Evolutionary conservation across 2,329 filamentous ascomycete genomes (phyloP).

Genomic region (Colletotrichum noveboracense): DNA sequence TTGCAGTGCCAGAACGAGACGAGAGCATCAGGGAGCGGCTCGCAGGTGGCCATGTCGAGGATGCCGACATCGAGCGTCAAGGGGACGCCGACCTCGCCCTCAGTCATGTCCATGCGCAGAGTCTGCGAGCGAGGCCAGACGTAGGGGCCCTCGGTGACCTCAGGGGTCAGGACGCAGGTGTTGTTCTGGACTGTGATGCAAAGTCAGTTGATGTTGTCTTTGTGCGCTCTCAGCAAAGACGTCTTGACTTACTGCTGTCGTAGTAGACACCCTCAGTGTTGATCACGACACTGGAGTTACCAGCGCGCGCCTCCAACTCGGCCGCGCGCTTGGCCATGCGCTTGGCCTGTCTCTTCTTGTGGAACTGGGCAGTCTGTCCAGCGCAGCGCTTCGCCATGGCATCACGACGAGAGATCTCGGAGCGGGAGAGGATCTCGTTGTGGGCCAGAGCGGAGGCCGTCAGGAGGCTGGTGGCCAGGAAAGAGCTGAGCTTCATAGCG

Average conservation of each 20-base stretch:
- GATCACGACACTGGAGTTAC: background rate
- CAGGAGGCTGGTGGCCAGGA: background rate
- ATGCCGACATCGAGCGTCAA: constrained; percentile 35
- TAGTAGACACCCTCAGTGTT: constrained; percentile 4
- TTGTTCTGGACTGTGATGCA: constrained; percentile 26
- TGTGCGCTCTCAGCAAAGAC: fast-evolving
- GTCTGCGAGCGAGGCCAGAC: constrained; percentile 43
- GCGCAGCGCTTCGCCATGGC: background rate
- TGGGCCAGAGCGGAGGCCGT: constrained; percentile 38
- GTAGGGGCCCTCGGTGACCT: constrained; percentile 27
- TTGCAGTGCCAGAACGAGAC: constrained; percentile 15
- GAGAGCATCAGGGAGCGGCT: constrained; percentile 1
- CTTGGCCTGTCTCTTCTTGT: background rate
- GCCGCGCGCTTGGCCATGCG: background rate
- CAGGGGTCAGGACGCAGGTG: constrained; percentile 2
- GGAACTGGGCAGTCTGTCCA: background rate
- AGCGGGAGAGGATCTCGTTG: constrained; percentile 28
- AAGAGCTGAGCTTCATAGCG: background rate
- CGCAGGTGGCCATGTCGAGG: constrained; percentile 26
- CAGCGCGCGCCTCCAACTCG: background rate
- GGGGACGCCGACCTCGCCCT: constrained; percentile 44
- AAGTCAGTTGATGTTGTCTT: background rate
- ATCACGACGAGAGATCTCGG: constrained; percentile 1
- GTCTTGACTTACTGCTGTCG: background rate
- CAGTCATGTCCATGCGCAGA: constrained; percentile 49